Evolutionary conservation across 768 basidiomycete genomes (phyloP).

Genomic region (Boletales sp.): DNA sequence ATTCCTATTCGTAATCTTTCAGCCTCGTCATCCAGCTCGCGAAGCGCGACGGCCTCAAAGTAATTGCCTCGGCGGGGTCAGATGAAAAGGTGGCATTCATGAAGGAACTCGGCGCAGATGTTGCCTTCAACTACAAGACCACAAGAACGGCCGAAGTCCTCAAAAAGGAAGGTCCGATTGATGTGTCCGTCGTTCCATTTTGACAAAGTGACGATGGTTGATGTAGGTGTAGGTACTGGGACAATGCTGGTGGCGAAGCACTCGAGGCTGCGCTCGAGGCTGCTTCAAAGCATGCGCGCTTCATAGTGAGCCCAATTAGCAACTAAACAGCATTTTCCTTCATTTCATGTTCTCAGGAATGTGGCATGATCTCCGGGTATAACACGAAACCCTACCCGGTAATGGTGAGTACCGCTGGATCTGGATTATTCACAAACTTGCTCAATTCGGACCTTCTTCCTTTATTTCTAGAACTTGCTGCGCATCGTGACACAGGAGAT

Average conservation of each 20-base stretch:
- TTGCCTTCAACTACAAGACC: slow-evolving; percentile 75
- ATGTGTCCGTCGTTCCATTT: slow-evolving; percentile 36
- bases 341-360: slow-evolving; percentile 24
- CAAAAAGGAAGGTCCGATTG: slow-evolving; percentile 51
- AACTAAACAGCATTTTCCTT: too few species aligned
- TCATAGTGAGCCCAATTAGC: slow-evolving; percentile 34
- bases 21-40: slow-evolving; percentile 51
- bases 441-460: too few species aligned
- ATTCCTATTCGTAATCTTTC: background rate
- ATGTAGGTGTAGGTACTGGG: slow-evolving; percentile 21
- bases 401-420: too few species aligned
- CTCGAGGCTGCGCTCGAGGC: slow-evolving; percentile 53
- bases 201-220: too few species aligned
- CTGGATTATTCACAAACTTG: too few species aligned
- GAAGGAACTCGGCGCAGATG: slow-evolving; percentile 58
- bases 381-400: too few species aligned
- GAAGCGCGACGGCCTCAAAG: slow-evolving; percentile 51
- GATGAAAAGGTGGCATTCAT: slow-evolving; percentile 68
- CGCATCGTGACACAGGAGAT: too few species aligned
- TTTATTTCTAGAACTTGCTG: too few species aligned
- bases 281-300: slow-evolving; percentile 42
- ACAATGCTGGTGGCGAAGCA: slow-evolving; percentile 58
- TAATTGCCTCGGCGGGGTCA: slow-evolving; percentile 68
- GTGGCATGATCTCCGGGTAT: slow-evolving; percentile 22
- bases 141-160: slow-evolving; percentile 49